Base-by-base conservation (phyloP, 768 basidiomycete species). In the Serendipita vermifera region DNA sequence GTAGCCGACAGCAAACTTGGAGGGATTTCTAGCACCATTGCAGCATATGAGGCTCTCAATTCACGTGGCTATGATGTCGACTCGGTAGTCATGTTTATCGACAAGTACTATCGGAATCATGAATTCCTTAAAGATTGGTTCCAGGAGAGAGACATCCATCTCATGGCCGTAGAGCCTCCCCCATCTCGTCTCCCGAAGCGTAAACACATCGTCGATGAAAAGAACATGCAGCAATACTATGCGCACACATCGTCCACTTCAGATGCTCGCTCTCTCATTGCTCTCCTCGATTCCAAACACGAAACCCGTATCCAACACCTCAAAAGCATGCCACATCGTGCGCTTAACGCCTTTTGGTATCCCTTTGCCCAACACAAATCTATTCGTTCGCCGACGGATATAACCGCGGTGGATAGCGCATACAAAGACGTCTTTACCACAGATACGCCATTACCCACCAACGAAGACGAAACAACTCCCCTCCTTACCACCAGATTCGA, bases 351-450 rank as follows among this genome's bases (percentile, higher is more conserved):
- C 1, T 74, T 96, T 40, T 98, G 94, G 94, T 98, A 92, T 90
- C 94, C 94, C 0, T 98, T 98, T 65, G 89, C 91, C 1, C 94
- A 98, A 65, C 94, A 98, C 60, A 80, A 79, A 0, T 72, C 81
- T 15, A 73, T 89, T 41, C 76, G 79, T 59, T 71, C 73, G 48
- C 79, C 82, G 55, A 67, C 78, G 38, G 83, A 92, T 62, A 83
- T 97, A 29, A 88, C 82, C 43, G 83, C 93, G 57, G 88, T 97
- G 62, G 91, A 97, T 66, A 93, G 89, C 60, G 94, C 93, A 0
- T 75, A 78, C 60, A 79, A 78, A 1, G 94, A 97, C 70, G 83
- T 83, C 66, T 96, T 97, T 71, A 85, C 81, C 60, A 22, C 29
- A 51, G 20, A 61, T 61, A 53, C 22, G n/a, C 35, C 53, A 32